Evolutionary conservation across 2,329 filamentous ascomycete species (phyloP).

Genomic region (Aspergillus versicolor): DNA sequence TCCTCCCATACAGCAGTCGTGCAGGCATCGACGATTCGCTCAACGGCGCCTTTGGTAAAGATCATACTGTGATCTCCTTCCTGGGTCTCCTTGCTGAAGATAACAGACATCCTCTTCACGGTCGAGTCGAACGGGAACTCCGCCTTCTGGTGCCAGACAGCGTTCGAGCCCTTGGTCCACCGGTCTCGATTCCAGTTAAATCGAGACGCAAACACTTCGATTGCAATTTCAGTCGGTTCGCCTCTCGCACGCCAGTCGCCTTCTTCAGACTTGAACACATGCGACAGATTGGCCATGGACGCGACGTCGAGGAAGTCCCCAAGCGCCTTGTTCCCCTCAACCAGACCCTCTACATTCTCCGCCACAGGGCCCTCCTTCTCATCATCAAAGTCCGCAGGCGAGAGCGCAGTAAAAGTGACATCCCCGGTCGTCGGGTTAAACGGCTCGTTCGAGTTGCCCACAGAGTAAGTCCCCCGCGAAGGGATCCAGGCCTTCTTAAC

Average conservation of each 20-base stretch:
- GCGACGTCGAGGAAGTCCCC: constrained; percentile 62
- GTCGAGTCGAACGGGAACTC: constrained; percentile 74
- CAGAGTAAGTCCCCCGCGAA: constrained; percentile 55
- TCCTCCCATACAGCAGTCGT: constrained; percentile 47
- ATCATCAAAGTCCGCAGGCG: constrained; percentile 32
- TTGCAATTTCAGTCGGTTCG: constrained; percentile 71
- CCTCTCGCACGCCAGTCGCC: constrained; percentile 63
- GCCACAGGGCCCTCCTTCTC: constrained; percentile 21
- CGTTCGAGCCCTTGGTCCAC: constrained; percentile 51
- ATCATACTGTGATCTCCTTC: constrained; percentile 28
- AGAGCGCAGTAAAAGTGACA: constrained; percentile 40
- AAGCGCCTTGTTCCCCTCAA: constrained; percentile 49
- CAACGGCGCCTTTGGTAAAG: constrained; percentile 58
- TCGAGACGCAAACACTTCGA: constrained; percentile 70
- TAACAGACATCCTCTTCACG: constrained; percentile 75
- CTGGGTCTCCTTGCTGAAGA: constrained; percentile 48
- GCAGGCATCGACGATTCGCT: constrained; percentile 66
- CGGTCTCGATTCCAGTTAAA: constrained; percentile 64
- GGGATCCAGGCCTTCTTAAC: constrained; percentile 61
- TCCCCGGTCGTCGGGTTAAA: constrained; percentile 57
- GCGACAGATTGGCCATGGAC: constrained; percentile 65
- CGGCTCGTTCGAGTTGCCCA: constrained; percentile 56
- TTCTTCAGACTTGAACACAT: constrained; percentile 56
- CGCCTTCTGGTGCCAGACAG: constrained; percentile 58
- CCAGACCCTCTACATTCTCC: constrained; percentile 31